These are phyloP conservation scores for Baorangia bicolor DNA, from an alignment of 768 basidiomycete genomes.

Conservation along the genomic window DNA sequence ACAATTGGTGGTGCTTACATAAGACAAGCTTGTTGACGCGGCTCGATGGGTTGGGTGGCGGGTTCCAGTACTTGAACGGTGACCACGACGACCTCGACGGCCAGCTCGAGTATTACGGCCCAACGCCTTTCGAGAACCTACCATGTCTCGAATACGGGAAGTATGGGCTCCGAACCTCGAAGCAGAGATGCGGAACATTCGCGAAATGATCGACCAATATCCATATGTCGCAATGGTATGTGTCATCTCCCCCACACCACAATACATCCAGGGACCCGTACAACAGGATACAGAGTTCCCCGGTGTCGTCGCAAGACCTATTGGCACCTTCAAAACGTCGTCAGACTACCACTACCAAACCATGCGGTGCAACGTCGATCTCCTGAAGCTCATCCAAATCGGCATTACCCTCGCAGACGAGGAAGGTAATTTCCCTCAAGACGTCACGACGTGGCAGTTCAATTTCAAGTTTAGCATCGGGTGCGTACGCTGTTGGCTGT, in stretches of 20 bases:
- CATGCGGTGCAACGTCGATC: conserved; percentile 98
- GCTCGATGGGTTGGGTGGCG: conserved; percentile 13
- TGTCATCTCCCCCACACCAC: conserved; percentile 23
- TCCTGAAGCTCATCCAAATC: conserved; percentile 96
- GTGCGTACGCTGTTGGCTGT: conserved; percentile 46
- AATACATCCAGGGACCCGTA: not conserved
- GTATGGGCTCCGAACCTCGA: conserved; percentile 96
- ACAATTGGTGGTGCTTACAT: conserved; percentile 26
- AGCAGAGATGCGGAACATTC: conserved; percentile 84
- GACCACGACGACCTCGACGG: conserved; percentile 23
- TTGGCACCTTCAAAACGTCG: conserved; percentile 93
- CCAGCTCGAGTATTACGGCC: not conserved
- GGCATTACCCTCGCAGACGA: conserved; percentile 94
- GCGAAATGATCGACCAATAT: conserved; percentile 85
- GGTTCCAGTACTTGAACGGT: conserved; percentile 6
- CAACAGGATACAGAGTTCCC: conserved; percentile 97
- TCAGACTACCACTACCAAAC: conserved; percentile 99
- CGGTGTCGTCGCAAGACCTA: conserved; percentile 95
- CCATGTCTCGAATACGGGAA: conserved; percentile 84
- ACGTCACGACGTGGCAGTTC: conserved; percentile 97
- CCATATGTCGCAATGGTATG: conserved; percentile 93
- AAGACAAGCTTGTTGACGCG: conserved; percentile 22
- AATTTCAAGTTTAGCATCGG: conserved; percentile 92
- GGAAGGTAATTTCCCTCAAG: conserved; percentile 87
- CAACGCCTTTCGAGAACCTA: conserved; percentile 2